Percentiles rank a stretch among this genome's conserved stretches.
Evolutionary conservation across 139 green algal genomes (phyloP).

Genomic region (Klebsormidium nitens): DNA sequence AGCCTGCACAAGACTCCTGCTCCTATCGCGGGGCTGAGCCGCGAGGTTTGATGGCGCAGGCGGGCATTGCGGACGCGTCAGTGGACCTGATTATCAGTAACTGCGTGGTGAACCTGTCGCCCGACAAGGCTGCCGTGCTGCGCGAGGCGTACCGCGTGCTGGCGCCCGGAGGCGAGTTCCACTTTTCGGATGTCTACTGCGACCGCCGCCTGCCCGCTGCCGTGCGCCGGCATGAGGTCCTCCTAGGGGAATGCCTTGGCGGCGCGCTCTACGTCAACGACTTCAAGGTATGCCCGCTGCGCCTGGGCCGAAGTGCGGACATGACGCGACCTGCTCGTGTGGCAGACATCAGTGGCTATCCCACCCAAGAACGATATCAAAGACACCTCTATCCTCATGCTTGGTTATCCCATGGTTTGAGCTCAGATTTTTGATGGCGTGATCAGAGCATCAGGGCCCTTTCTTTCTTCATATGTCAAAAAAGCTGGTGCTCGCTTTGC

Average conservation of each 20-base stretch:
- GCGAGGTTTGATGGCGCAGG: background rate
- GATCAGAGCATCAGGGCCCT: no score
- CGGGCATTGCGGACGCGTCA: slow-evolving; percentile 20
- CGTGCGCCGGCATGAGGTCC: slow-evolving; percentile 49
- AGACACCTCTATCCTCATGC: no score
- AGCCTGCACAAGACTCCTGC: no score
- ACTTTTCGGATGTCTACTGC: slow-evolving; percentile 94
- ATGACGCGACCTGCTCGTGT: no score
- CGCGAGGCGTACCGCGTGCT: slow-evolving; percentile 67
- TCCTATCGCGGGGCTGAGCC: no score
- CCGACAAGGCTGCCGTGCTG: slow-evolving; percentile 72
- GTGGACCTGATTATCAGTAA: slow-evolving; percentile 94
- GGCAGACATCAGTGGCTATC: no score
- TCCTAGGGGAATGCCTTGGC: slow-evolving; percentile 88
- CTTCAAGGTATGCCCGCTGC: slow-evolving; percentile 63
- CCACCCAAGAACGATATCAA: no score
- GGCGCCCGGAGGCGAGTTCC: slow-evolving; percentile 87
- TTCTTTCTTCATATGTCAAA: no score
- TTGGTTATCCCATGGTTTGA: no score
- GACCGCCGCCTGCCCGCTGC: slow-evolving; percentile 53
- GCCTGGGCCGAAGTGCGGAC: no score
- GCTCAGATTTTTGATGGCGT: no score
- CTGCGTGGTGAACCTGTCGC: slow-evolving; percentile 90
- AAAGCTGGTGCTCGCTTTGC: no score
- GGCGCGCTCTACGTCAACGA: slow-evolving; percentile 90